Base-by-base conservation (phyloP, 257 asterid genomes). In the Euphrasia confusa region DNA sequence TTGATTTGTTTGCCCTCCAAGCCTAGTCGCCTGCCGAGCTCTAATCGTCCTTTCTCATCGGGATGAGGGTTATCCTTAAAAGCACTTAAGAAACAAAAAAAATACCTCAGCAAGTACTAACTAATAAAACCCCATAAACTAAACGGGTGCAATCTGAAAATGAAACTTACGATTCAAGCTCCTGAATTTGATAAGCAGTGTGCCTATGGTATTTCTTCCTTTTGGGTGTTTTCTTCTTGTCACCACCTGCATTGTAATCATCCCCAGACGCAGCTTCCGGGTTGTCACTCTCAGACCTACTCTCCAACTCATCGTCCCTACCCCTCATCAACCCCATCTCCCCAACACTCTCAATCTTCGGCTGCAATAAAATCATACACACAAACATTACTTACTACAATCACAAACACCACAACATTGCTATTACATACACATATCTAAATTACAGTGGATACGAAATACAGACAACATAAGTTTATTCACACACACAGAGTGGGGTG, bases 41-140 rank as follows among this genome's bases (percentile, higher is more conserved):
- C 94, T 44, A 80, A 63, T 56, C 97, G 75, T 33, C 78, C 84
- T 63, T 86, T 91, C 83, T 91, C 98, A 30, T 86, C 95, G 5
- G 97, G 98, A 61, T 91, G 97, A 0, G 95, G 95, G 45, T 84
- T 88, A 74, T 86, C 95, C 77, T 88, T 91, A 80, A 91, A 91
- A 57, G 79, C 66, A 75, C 98, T 91, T 67, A 13, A 5, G 14
- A 24, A 49, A 54, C 35, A 10, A 7, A 54, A 7, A 54, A 21
- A 37, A 33, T 3, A 37, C 42, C 11, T 37, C 42, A 37, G 42
- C 35, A 54, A 54, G 21, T 45, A 13, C 24, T 21, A 40, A 2
- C 13, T 7, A 9, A 5, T 45, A 45, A 45, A 44, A 37, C 42
- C 42, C 10, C 42, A 37, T 37, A 47, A 47, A 47, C 14, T 2